Conservation (phyloP, 2,329 filamentous ascomycete species). For the Paracoccidioides lutzii region DNA sequence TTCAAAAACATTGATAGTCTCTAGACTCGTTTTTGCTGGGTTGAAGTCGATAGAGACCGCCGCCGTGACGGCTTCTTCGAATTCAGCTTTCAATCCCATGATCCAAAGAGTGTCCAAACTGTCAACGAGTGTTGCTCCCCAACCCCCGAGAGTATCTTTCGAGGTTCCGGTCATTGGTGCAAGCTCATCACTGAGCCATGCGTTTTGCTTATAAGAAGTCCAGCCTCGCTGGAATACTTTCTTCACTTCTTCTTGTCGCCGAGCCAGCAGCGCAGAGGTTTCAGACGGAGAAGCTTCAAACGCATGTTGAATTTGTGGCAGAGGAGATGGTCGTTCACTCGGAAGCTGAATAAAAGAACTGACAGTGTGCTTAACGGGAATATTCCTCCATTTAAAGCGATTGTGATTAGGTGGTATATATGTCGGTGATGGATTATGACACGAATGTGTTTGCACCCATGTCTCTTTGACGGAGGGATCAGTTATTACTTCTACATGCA, state of each 20-base stretch:
- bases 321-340: not conserved
- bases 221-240: not conserved
- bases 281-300: not conserved
- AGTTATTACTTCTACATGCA: not conserved
- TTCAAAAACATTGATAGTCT: slow-evolving; percentile 34
- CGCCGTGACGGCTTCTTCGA: slow-evolving; percentile 40
- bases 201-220: not conserved
- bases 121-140: slow-evolving; percentile 49
- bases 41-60: slow-evolving; percentile 44
- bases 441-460: not conserved
- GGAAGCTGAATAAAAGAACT: slow-evolving; percentile 1
- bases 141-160: slow-evolving; percentile 41
- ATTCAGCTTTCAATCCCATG: slow-evolving; percentile 47
- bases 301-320: not conserved
- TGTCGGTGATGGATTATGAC: not conserved
- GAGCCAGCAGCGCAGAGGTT: not conserved
- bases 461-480: not conserved
- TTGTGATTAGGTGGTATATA: not conserved
- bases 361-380: not conserved
- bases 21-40: slow-evolving; percentile 9
- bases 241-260: not conserved
- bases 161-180: not conserved
- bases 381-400: slow-evolving; percentile 1
- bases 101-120: slow-evolving; percentile 50
- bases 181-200: slow-evolving; percentile 1